A percentile compares a stretch with the other conserved stretches of the same genome.
phyloP scores from a whole-genome alignment of 768 basidiomycete species.

The Suillus placidus region DNA sequence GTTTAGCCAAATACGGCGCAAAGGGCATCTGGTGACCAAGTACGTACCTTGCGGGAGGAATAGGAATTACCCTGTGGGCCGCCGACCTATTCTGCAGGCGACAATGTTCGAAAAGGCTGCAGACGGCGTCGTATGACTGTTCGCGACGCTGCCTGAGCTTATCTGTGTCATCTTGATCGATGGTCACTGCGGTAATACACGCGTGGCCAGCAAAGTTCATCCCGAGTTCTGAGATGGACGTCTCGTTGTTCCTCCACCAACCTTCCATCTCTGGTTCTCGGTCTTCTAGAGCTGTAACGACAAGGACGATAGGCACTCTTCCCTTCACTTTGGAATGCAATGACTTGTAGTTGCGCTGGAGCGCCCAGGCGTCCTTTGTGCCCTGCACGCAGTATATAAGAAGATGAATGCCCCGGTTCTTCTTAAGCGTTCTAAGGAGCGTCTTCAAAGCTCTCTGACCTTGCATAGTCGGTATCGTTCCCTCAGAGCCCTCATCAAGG shows the following conservation, averaged over 20 bases:
- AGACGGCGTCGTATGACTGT: conserved; percentile 12
- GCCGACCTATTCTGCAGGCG: no score
- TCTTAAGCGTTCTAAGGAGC: conserved; percentile 35
- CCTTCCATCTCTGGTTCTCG: conserved; percentile 34
- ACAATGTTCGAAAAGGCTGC: not conserved
- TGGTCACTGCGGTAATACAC: conserved; percentile 32
- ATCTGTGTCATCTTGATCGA: no score
- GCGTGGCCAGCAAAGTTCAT: conserved; percentile 42
- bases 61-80: no score
- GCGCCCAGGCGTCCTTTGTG: conserved; percentile 14
- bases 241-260: conserved; percentile 43
- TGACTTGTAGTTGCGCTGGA: conserved; percentile 31
- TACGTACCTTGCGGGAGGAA: not conserved
- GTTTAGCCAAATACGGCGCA: not conserved
- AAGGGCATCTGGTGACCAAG: not conserved
- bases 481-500: conserved; percentile 33
- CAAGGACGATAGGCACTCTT: conserved; percentile 30
- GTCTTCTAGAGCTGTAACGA: conserved; percentile 39
- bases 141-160: not conserved
- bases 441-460: conserved; percentile 28
- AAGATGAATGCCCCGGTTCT: conserved; percentile 28
- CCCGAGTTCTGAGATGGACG: conserved; percentile 31
- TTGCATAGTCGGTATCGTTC: conserved; percentile 25
- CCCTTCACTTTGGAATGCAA: conserved; percentile 29
- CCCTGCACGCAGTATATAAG: conserved; percentile 37